These are phyloP conservation scores for Thermomucor indicae-seudaticae DNA, from an alignment of 371 early-diverging fungal species.

Conservation along the genomic window DNA sequence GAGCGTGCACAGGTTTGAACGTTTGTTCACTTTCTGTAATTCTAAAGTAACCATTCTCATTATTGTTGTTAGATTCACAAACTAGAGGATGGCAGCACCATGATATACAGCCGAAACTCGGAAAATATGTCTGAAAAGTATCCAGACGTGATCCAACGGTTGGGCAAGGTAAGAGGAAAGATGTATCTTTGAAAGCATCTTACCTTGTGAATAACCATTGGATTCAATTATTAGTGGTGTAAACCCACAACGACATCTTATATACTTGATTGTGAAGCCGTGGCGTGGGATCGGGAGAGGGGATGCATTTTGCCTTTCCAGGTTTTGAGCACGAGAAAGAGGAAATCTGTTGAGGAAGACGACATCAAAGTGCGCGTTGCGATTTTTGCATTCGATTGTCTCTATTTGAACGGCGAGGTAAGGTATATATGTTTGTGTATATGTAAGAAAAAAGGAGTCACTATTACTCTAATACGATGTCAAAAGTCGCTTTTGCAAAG, in stretches of 20 bases:
- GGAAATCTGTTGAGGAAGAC: conserved; percentile 89
- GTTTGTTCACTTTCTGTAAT: not conserved
- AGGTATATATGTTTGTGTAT: not conserved
- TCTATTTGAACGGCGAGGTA: conserved; percentile 92
- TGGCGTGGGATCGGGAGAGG: conserved; percentile 94
- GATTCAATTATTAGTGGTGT: conserved; percentile 43
- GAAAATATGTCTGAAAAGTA: conserved; percentile 97
- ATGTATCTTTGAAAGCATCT: not conserved
- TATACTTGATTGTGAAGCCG: conserved; percentile 99
- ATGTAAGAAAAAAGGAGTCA: not conserved
- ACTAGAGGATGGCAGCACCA: conserved; percentile 66
- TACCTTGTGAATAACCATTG: not conserved
- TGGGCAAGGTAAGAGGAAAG: conserved; percentile 49
- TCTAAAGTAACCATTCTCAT: not conserved
- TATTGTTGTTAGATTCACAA: conserved; percentile 65
- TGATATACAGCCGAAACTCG: conserved; percentile 95
- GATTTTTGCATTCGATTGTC: conserved; percentile 97
- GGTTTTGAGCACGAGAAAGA: conserved; percentile 96
- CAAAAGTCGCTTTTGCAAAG: conserved; percentile 71
- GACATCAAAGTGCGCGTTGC: conserved; percentile 95
- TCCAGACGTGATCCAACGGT: conserved; percentile 83
- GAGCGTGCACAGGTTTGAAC: conserved; percentile 93
- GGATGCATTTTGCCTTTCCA: conserved; percentile 97
- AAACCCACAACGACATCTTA: conserved; percentile 72
- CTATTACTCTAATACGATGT: not conserved